phyloP scores from a whole-genome alignment of 768 basidiomycete genomes.

The Tylopilus intermedius region DNA sequence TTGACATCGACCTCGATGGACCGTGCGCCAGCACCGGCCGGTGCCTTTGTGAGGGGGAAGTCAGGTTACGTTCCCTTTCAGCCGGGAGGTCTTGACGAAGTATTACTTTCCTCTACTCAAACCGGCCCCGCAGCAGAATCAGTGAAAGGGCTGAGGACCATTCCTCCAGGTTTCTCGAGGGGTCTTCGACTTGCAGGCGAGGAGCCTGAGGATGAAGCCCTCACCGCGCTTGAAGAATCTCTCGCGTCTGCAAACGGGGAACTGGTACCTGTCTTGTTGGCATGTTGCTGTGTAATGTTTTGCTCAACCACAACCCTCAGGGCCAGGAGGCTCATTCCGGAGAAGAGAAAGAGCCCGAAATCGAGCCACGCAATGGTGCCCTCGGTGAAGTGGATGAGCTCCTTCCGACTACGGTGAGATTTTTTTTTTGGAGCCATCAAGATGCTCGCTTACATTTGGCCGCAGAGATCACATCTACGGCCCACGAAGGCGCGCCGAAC shows the following conservation, averaged over 20 bases:
- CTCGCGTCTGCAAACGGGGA: conserved; percentile 7
- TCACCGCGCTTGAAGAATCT: conserved; percentile 30
- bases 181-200: conserved; percentile 72
- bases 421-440: neutral
- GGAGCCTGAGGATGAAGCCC: conserved; percentile 41
- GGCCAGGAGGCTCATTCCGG: conserved; percentile 15
- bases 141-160: conserved; percentile 46
- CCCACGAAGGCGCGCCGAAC: conserved; percentile 43
- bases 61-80: conserved; percentile 89
- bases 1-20: conserved; percentile 81
- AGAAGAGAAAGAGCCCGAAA: conserved; percentile 23
- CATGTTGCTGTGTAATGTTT: conserved; percentile 4
- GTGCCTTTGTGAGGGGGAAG: conserved; percentile 89
- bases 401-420: conserved; percentile 54
- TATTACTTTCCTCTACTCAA: conserved; percentile 31
- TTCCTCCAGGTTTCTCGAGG: conserved; percentile 80
- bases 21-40: conserved; percentile 73
- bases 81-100: conserved; percentile 87
- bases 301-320: conserved; percentile 27
- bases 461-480: conserved; percentile 54
- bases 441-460: conserved; percentile 6
- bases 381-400: conserved; percentile 70
- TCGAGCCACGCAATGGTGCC: conserved; percentile 12
- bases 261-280: conserved; percentile 11
- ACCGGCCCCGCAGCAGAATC: conserved; percentile 36